A percentile compares a stretch with the other conserved stretches of the same genome.
Evolutionary conservation across 768 basidiomycete species (phyloP).

Genomic region (Basidioascus undulatus): DNA sequence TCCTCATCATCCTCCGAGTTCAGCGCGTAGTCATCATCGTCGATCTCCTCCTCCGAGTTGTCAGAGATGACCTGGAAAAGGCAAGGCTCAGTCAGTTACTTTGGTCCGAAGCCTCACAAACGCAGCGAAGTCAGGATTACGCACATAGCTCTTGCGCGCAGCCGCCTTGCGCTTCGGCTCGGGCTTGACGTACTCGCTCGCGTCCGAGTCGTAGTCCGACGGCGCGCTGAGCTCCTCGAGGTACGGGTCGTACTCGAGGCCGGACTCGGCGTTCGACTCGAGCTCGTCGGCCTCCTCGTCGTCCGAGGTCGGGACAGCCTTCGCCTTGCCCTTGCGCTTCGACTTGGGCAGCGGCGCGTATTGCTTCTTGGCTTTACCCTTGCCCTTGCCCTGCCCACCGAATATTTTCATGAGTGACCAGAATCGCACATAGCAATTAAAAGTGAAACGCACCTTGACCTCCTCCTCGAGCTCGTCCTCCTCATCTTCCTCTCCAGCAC

Average conservation of each 20-base stretch:
- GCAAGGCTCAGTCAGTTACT: too few species aligned
- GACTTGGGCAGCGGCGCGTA: neutral
- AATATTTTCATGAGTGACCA: too few species aligned
- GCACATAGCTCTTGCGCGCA: too few species aligned
- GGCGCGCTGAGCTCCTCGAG: neutral
- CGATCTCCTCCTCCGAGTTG: too few species aligned
- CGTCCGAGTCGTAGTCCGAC: neutral
- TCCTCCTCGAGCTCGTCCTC: neutral
- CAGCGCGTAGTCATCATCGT: too few species aligned
- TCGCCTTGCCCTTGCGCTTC: constrained; percentile 4
- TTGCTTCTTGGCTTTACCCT: constrained; percentile 1
- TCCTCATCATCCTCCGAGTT: too few species aligned
- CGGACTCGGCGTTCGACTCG: neutral
- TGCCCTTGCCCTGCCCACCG: neutral
- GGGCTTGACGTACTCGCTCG: neutral
- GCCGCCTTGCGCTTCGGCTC: too few species aligned
- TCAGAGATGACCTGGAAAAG: too few species aligned
- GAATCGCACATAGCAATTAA: too few species aligned
- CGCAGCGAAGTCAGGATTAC: too few species aligned
- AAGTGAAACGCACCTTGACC: too few species aligned
- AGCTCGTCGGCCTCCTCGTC: neutral
- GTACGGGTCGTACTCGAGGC: neutral
- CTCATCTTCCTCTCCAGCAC: neutral
- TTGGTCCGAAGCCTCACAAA: too few species aligned
- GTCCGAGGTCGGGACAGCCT: neutral